Evolutionary conservation across 148 eudicot species (phyloP).

Genomic region (Simmondsia chinensis): DNA sequence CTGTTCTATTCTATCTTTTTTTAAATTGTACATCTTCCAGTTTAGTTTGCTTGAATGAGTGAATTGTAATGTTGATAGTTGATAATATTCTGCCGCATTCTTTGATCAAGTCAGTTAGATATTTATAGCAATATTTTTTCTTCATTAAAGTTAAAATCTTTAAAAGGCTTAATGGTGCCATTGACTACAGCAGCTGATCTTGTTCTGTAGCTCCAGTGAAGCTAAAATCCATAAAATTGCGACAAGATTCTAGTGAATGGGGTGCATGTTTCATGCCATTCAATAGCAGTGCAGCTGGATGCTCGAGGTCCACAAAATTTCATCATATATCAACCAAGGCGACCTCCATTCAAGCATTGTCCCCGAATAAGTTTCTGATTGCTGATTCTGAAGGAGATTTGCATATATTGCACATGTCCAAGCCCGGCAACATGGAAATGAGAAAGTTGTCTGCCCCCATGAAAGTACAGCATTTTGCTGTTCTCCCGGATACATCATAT

Average conservation of each 20-base stretch:
- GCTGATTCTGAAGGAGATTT: constrained; percentile 55
- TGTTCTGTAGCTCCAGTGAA: constrained; percentile 79
- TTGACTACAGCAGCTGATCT: constrained; percentile 64
- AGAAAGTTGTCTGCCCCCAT: constrained; percentile 18
- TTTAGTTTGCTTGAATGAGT: too few relatives aligned
- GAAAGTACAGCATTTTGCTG: constrained; percentile 24
- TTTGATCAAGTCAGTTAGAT: too few relatives aligned
- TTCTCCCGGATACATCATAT: constrained; percentile 23
- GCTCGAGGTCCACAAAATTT: constrained; percentile 14
- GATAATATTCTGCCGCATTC: too few relatives aligned
- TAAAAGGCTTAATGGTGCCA: constrained; percentile 28
- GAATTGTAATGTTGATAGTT: too few relatives aligned
- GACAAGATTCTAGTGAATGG: constrained; percentile 54
- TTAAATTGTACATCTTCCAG: too few relatives aligned
- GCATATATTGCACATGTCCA: constrained; percentile 27
- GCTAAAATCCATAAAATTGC: constrained; percentile 52
- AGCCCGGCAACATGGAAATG: constrained; percentile 16
- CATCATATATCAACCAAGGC: constrained; percentile 36
- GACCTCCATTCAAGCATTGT: constrained; percentile 48
- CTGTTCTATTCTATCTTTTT: too few relatives aligned
- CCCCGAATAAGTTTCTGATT: constrained; percentile 51
- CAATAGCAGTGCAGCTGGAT: constrained; percentile 25
- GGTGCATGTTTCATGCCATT: constrained; percentile 58
- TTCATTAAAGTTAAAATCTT: constrained; percentile 13
- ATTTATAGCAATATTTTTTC: too few relatives aligned